Evolutionary conservation across 2,329 filamentous ascomycete species (phyloP).

Genomic region (Aspergillus fijiensis): DNA sequence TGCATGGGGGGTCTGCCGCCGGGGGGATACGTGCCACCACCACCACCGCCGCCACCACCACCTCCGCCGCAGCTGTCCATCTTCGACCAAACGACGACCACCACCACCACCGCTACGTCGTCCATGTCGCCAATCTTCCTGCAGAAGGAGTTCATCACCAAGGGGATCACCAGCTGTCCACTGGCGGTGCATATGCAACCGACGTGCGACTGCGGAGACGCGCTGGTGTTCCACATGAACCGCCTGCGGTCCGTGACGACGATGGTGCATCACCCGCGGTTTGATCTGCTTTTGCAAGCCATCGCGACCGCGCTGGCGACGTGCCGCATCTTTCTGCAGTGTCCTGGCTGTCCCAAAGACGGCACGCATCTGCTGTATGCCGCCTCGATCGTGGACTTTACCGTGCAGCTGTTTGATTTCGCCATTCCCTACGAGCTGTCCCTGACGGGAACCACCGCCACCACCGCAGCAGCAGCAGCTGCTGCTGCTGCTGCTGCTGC

Average conservation of each 20-base stretch:
- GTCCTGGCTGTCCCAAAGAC: constrained; percentile 32
- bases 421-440: constrained; percentile 29
- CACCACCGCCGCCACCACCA: not conserved
- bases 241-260: constrained; percentile 32
- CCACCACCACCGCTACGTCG: constrained; percentile 11
- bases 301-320: constrained; percentile 32
- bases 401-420: constrained; percentile 33
- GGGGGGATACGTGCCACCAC: not conserved
- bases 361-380: constrained; percentile 29
- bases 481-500: too few species aligned
- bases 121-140: constrained; percentile 34
- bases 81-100: constrained; percentile 21
- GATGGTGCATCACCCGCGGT: constrained; percentile 27
- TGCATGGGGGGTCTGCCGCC: not conserved
- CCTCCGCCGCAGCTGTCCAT: not conserved
- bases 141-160: constrained; percentile 29
- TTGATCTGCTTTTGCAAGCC: constrained; percentile 35
- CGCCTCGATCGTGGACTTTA: constrained; percentile 32
- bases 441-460: not conserved
- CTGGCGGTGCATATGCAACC: constrained; percentile 29
- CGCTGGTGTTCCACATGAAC: constrained; percentile 31
- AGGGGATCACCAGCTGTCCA: constrained; percentile 27
- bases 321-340: constrained; percentile 33
- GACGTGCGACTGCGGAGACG: constrained; percentile 33
- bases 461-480: not conserved